These are phyloP conservation scores for Colletotrichum acutatum DNA, from an alignment of 2,329 filamentous ascomycete species.

Conservation along the genomic window DNA sequence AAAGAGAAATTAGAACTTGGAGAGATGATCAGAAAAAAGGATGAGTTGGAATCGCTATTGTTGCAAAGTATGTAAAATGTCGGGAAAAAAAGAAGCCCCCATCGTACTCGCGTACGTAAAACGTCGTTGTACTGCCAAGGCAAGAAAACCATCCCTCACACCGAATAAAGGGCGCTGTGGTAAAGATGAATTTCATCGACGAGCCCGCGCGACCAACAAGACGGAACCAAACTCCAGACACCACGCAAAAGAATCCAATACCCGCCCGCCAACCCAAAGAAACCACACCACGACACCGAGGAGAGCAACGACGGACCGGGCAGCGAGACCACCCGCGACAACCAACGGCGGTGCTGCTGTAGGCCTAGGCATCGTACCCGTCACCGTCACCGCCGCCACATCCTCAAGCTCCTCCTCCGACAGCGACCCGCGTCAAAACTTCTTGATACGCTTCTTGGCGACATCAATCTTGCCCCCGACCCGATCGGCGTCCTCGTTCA, in stretches of 20 bases:
- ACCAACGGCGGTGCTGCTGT: neutral
- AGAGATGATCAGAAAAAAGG: neutral
- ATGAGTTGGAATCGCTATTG: neutral
- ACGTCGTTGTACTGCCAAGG: neutral
- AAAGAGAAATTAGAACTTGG: neutral
- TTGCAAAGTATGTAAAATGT: slow-evolving; percentile 7
- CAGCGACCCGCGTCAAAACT: slow-evolving; percentile 61
- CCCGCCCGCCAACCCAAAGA: slow-evolving; percentile 41
- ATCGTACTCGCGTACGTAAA: slow-evolving; percentile 3
- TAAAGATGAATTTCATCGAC: neutral
- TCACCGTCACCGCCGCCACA: neutral
- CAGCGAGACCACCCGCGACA: slow-evolving; percentile 17
- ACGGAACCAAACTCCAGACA: slow-evolving; percentile 35
- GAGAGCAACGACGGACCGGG: slow-evolving; percentile 43
- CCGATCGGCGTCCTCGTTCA: slow-evolving; percentile 75
- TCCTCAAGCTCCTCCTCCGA: neutral
- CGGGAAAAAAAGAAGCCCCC: neutral
- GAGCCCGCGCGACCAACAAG: slow-evolving; percentile 14
- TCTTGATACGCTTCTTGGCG: slow-evolving; percentile 77
- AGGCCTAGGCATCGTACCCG: neutral
- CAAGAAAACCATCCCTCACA: neutral
- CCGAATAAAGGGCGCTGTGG: neutral
- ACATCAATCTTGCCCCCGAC: slow-evolving; percentile 76
- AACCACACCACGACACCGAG: slow-evolving; percentile 46
- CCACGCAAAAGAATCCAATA: slow-evolving; percentile 37